These are phyloP conservation scores for Cadophora malorum DNA, from an alignment of 2,329 filamentous ascomycete species.

Conservation along the genomic window DNA sequence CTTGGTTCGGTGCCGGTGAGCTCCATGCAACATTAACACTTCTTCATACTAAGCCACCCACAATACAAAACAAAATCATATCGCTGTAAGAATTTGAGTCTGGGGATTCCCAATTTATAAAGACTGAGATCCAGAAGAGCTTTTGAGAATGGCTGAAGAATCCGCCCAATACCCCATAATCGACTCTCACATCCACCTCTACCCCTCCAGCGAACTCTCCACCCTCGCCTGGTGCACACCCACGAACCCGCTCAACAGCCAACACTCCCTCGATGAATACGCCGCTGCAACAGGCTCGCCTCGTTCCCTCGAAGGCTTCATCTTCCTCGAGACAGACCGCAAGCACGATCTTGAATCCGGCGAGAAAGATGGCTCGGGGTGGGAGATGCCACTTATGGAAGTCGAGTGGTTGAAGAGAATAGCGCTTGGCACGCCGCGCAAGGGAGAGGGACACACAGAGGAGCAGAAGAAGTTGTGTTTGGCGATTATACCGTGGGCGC, in stretches of 20 bases:
- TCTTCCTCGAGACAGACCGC: slow-evolving; percentile 86
- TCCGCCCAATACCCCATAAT: slow-evolving; percentile 62
- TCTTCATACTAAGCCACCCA: neutral
- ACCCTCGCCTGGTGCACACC: slow-evolving; percentile 72
- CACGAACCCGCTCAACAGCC: slow-evolving; percentile 57
- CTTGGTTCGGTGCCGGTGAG: neutral
- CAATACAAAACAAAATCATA: no score
- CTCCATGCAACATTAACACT: neutral
- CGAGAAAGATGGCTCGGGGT: slow-evolving; percentile 59
- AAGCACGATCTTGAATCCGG: slow-evolving; percentile 61
- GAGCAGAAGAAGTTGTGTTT: slow-evolving; percentile 63
- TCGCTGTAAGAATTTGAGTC: no score
- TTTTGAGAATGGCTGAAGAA: slow-evolving; percentile 40
- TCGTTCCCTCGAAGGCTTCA: slow-evolving; percentile 67
- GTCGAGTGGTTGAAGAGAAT: slow-evolving; percentile 72
- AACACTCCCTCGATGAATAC: slow-evolving; percentile 44
- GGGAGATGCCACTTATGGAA: slow-evolving; percentile 73
- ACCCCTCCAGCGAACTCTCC: slow-evolving; percentile 69
- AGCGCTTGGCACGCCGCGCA: slow-evolving; percentile 61
- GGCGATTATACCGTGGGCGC: slow-evolving; percentile 86
- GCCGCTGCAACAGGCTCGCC: slow-evolving; percentile 39
- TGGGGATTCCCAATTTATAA: no score
- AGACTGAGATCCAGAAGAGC: neutral
- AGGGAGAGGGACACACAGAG: slow-evolving; percentile 63
- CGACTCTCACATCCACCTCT: slow-evolving; percentile 93